Base-by-base conservation (phyloP, 352 stramenopile genomes). In the Pythium utonaiense region DNA sequence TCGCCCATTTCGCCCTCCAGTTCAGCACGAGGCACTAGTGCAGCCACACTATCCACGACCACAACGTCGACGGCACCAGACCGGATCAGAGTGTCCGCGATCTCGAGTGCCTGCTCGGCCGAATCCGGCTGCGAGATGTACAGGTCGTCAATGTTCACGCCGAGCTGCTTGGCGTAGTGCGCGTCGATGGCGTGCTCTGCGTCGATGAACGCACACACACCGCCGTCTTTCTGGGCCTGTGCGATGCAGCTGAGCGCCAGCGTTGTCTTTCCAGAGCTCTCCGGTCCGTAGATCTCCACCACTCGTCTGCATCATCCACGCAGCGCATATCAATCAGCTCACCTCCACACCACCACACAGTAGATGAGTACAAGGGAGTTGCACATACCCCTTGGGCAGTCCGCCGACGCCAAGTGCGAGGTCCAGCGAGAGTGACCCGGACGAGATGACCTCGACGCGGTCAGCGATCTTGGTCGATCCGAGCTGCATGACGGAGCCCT, bases 211-310 rank as follows among this genome's bases (percentile, higher is more conserved):
- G 96, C 96, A 30, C 93, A 98, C 2, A 91, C 97, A 10, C 96
- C 96, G 21, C 69, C 69, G 21, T 81, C 81, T 73, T 98, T 98
- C 71, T 99, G 97, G 30, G 83, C 83, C 63, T 99, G 77, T 10
- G 97, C 97, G 62, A 99, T 96, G 53, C 91, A 98, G 66, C 98
- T 98, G 40, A 99, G 75, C 1, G 97, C 96, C 21, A 99, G 74
- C 3, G 97, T 99, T 0, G 97, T 99, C 78, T 99, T 99, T 53
- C 97, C 97, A 3, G 87, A 98, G 60, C 87, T 98, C 84, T 99
- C 97, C 0, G 96, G 97, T 6, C 97, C 97, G 67, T 99, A 99
- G 69, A 99, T 98, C 79, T 99, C 97, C 24, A 99, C 88, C 1
- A 99, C 91, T 21, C 97, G 91, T 16, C 96, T 94, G 62, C 2